Evolutionary conservation across 2,329 filamentous ascomycete species (phyloP).

Genomic region (Alternaria hordeiaustralica): DNA sequence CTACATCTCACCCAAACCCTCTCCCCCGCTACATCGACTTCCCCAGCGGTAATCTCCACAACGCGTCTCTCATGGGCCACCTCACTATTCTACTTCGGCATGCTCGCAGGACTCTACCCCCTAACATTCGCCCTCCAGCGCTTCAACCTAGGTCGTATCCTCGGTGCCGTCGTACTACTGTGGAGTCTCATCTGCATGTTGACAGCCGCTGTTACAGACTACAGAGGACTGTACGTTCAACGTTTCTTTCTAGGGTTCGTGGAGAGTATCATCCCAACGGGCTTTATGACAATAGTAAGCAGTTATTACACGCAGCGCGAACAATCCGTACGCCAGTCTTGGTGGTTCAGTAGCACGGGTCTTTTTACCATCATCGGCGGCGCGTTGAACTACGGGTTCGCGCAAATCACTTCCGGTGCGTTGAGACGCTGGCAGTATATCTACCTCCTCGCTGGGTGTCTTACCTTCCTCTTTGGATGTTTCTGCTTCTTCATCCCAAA

Average conservation of each 20-base stretch:
- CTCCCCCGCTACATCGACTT: neutral
- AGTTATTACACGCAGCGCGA: constrained; percentile 52
- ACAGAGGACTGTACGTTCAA: constrained; percentile 66
- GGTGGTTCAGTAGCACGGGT: constrained; percentile 69
- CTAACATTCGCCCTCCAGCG: constrained; percentile 74
- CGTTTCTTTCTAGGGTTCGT: constrained; percentile 64
- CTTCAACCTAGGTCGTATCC: constrained; percentile 68
- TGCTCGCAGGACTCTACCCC: constrained; percentile 76
- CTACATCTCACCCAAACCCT: constrained; percentile 44
- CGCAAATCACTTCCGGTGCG: constrained; percentile 42
- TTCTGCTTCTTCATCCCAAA: constrained; percentile 73
- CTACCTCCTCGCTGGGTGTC: constrained; percentile 65
- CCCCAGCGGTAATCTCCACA: constrained; percentile 63
- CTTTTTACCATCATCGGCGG: constrained; percentile 44
- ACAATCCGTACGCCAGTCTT: constrained; percentile 62
- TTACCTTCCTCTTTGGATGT: constrained; percentile 67
- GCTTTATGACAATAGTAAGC: constrained; percentile 62
- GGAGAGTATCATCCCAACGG: constrained; percentile 63
- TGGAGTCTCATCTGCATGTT: constrained; percentile 73
- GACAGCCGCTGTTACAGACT: constrained; percentile 70
- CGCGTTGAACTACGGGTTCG: constrained; percentile 48
- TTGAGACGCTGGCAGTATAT: constrained; percentile 69
- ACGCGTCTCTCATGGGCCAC: constrained; percentile 77
- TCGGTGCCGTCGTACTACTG: constrained; percentile 68
- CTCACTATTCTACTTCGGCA: constrained; percentile 80